Conservation (phyloP, 345 rosid species). For the Syzygium aromaticum region DNA sequence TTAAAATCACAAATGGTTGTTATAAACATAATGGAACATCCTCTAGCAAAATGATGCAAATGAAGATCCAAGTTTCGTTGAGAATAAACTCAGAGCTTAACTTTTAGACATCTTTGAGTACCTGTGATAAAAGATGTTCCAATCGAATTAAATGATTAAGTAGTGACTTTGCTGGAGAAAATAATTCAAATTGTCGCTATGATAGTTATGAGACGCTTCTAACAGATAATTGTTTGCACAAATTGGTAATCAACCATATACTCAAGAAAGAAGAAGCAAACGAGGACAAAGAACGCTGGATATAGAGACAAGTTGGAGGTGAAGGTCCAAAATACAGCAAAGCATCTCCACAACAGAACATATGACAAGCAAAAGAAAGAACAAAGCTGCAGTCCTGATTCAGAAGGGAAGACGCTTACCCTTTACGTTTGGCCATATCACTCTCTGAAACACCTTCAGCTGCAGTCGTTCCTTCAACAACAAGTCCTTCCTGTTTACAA, state of each 20-base stretch:
- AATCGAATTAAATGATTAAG: background rate
- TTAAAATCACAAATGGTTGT: background rate
- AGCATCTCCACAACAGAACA: background rate
- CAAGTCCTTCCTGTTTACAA: conserved; percentile 69
- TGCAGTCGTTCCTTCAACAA: conserved; percentile 83
- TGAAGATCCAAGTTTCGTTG: background rate
- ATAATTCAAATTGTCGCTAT: background rate
- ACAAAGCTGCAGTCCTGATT: background rate
- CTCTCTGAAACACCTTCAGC: conserved; percentile 77
- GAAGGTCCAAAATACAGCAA: background rate
- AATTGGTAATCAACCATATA: background rate
- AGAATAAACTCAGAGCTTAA: background rate
- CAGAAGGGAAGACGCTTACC: conserved; percentile 18
- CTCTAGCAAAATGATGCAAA: background rate
- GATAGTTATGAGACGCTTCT: background rate
- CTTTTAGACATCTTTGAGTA: background rate
- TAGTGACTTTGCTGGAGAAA: background rate
- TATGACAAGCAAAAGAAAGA: background rate
- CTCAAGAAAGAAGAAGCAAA: background rate
- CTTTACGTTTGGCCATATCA: conserved; percentile 66
- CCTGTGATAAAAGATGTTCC: background rate
- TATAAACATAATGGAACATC: background rate
- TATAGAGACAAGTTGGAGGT: background rate
- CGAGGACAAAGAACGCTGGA: background rate
- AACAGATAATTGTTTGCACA: background rate